Conservation (phyloP, 257 asterid genomes). For the Solanum habrochaites region DNA sequence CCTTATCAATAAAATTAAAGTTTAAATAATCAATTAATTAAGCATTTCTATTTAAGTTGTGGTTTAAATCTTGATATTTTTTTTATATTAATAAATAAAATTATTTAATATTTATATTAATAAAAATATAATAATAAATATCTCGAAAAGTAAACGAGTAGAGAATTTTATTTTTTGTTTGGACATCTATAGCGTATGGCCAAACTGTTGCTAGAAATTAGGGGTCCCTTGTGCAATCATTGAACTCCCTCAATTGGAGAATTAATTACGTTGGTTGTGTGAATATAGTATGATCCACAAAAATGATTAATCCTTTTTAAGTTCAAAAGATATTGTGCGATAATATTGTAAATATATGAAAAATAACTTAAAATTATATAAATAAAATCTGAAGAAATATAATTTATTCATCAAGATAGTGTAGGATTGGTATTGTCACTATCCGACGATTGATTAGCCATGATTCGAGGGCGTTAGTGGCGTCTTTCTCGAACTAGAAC, state of each 20-base stretch:
- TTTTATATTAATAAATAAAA: neutral
- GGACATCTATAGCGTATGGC: neutral
- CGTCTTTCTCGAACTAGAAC: too few species aligned
- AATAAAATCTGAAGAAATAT: too few species aligned
- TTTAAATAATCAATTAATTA: too few species aligned
- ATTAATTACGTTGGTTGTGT: neutral
- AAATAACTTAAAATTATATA: too few species aligned
- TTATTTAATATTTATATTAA: neutral
- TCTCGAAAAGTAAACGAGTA: neutral
- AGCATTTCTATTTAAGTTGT: neutral
- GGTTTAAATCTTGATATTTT: accelerated
- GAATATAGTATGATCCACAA: neutral
- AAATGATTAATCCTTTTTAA: neutral
- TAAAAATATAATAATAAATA: neutral
- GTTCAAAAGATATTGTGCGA: too few species aligned
- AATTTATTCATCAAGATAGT: too few species aligned
- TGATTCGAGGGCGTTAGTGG: too few species aligned
- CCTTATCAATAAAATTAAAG: too few species aligned
- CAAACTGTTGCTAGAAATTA: neutral
- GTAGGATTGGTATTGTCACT: too few species aligned
- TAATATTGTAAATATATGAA: too few species aligned
- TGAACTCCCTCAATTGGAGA: neutral
- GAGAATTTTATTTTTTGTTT: too few species aligned
- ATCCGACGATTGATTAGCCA: too few species aligned
- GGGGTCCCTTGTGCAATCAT: neutral